Percentiles rank a stretch among this genome's conserved stretches.
Evolutionary conservation across 1,139 yeast species (phyloP).

Genomic region (Nakaseomyces glabratus): DNA sequence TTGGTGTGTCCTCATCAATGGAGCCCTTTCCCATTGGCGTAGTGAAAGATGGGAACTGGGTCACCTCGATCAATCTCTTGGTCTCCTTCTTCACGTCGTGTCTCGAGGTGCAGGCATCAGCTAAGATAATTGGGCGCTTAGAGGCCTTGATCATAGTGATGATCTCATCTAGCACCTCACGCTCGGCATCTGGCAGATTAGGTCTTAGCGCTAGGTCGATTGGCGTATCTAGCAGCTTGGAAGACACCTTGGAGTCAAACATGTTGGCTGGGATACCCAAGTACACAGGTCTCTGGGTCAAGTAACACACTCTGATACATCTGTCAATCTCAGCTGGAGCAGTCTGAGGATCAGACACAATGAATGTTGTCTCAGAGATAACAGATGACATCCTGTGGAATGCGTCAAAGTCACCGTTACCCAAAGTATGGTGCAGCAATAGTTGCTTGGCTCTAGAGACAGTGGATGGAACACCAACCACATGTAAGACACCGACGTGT

Average conservation of each 20-base stretch:
- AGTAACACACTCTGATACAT: conserved; percentile 61
- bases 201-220: conserved; percentile 51
- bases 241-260: conserved; percentile 54
- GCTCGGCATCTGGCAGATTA: conserved; percentile 62
- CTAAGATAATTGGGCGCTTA: conserved; percentile 61
- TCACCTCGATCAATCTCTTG: conserved; percentile 48
- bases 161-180: conserved; percentile 55
- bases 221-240: conserved; percentile 48
- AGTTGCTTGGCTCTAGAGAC: conserved; percentile 57
- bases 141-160: conserved; percentile 46
- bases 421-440: conserved; percentile 57
- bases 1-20: conserved; percentile 60
- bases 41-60: conserved; percentile 75
- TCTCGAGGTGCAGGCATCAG: conserved; percentile 81
- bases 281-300: conserved; percentile 72
- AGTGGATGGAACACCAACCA: conserved; percentile 66
- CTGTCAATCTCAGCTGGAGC: conserved; percentile 67
- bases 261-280: conserved; percentile 75
- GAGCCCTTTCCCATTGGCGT: conserved; percentile 89
- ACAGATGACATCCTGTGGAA: conserved; percentile 66
- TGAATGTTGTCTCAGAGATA: conserved; percentile 56
- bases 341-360: conserved; percentile 48
- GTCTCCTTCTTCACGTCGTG: conserved; percentile 61
- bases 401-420: conserved; percentile 76
- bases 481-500: conserved; percentile 65